Evolutionary conservation across 148 eudicot species (phyloP), one percentile per base, ranked within the genome.

Genomic region (Limonium bicolor): DNA sequence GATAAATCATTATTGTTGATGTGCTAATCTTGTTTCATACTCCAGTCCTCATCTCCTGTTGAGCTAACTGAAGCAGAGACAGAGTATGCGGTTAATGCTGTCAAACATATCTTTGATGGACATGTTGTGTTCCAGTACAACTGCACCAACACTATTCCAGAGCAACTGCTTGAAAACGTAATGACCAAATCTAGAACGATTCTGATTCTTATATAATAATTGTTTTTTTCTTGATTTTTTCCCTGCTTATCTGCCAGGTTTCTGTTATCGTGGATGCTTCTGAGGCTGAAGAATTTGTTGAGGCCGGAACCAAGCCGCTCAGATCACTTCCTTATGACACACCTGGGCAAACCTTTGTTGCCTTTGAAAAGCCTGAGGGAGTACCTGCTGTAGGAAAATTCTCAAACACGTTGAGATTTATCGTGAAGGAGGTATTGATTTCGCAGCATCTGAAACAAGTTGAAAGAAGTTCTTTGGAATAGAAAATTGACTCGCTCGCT

Each of bases 11-110:
- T 7, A 5, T 40, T 40, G 44, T 40, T 16, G 4, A 19, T 41
- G 13, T 41, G 8, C 18, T 23, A 3, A 8, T 1, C 18, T 57
- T 45, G 50, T 26, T 36, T 15, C 10, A 52, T 47, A 2, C 11
- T 43, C 46, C 72, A 90, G 99, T 90, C 99, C 37, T 90, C 99
- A 25, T 61, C 76, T 17, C 85, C 93, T 23, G 84, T 80, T 55
- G 99, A 90, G 71, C 93, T 90, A 31, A 80, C 99, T 14, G 99
- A 90, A 69, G 87, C 84, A 31, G 99, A 84, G 71, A 90, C 99
- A 42, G 99, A 90, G 62, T 90, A 90, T 54, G 69, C 95, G 27
- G 99, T 90, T 25, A 90, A 84, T 61, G 93, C 67, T 45, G 82
- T 90, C 55, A 90, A 90, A 61, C 99, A 90, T 59, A 68, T 90